Evolutionary conservation across 1,284 basidiomycete species (phyloP).

Genomic region (Stereum hirsutum): DNA sequence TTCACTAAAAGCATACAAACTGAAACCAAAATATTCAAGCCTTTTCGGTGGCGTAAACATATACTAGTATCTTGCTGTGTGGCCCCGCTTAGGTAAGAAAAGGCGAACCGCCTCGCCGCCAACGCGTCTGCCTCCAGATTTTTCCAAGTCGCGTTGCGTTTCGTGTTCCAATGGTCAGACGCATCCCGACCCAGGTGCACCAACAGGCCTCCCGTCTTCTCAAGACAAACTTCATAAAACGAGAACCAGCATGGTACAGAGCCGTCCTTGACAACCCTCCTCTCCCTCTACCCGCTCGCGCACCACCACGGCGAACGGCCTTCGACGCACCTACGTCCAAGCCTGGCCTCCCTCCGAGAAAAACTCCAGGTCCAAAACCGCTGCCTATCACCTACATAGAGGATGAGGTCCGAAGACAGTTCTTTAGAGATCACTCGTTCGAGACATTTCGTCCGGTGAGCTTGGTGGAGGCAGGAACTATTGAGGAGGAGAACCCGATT

Average conservation of each 20-base stretch:
- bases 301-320: constrained; percentile 46
- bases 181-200: constrained; percentile 84
- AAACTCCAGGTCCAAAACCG: constrained; percentile 42
- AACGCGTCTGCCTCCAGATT: no score
- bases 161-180: constrained; percentile 87
- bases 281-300: constrained; percentile 71
- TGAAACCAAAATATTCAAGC: no score
- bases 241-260: constrained; percentile 79
- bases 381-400: constrained; percentile 73
- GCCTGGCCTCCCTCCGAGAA: constrained; percentile 13
- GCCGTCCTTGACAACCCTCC: constrained; percentile 87
- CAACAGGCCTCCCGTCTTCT: constrained; percentile 81
- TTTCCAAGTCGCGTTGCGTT: no score
- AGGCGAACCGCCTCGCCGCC: no score
- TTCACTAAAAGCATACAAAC: no score
- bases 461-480: constrained; percentile 62
- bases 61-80: no score
- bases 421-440: constrained; percentile 95
- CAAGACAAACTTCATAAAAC: constrained; percentile 56
- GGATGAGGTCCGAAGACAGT: constrained; percentile 82
- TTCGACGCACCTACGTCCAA: constrained; percentile 33
- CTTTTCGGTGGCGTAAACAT: no score
- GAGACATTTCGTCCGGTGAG: constrained; percentile 82
- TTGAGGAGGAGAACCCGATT: constrained; percentile 49
- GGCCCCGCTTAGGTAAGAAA: no score